phyloP scores from a whole-genome alignment of 768 basidiomycete genomes.

The Boletus fagicola region DNA sequence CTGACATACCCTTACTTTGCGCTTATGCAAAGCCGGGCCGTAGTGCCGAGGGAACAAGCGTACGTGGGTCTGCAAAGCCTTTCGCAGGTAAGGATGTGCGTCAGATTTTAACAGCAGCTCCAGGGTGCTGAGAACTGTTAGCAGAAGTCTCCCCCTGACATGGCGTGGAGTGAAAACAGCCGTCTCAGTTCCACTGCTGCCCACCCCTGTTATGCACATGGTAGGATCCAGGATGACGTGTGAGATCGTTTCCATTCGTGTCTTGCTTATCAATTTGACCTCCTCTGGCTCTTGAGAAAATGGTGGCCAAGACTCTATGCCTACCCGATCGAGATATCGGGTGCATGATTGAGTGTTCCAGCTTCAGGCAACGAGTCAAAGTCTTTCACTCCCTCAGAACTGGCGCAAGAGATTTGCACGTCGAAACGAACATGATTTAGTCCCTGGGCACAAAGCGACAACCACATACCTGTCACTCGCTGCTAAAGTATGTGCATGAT shows the following conservation, averaged over 20 bases:
- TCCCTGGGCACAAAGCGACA: not conserved
- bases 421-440: not conserved
- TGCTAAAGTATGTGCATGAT: not conserved
- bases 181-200: not conserved
- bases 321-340: not conserved
- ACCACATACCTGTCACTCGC: not conserved
- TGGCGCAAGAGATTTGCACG: not conserved
- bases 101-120: not conserved
- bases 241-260: conserved; percentile 3
- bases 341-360: not conserved
- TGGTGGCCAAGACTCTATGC: not conserved
- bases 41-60: not conserved
- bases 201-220: conserved; percentile 3
- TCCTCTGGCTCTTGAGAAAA: not conserved
- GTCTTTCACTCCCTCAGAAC: not conserved
- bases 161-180: not conserved
- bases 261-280: not conserved
- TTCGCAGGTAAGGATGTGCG: not conserved
- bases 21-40: not conserved
- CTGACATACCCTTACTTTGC: not conserved
- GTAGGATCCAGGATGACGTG: not conserved
- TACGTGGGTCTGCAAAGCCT: not conserved
- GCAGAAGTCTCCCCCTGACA: not conserved
- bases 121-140: not conserved
- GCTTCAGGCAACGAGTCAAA: not conserved